These are phyloP conservation scores for Teratosphaeria viscida DNA, from an alignment of 2,329 filamentous ascomycete genomes.

Conservation along the genomic window DNA sequence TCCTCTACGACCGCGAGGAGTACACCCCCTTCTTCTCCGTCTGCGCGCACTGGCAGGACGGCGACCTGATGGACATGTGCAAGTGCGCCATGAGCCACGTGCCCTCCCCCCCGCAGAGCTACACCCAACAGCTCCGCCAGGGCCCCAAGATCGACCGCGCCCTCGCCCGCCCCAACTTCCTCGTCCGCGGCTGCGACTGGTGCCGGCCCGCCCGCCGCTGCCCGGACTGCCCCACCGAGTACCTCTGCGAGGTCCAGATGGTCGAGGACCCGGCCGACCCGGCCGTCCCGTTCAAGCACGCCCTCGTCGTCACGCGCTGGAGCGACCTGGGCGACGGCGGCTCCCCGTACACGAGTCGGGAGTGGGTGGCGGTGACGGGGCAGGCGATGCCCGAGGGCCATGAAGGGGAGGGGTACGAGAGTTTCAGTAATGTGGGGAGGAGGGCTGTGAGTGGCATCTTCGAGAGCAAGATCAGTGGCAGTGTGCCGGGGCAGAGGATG, in stretches of 20 bases:
- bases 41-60: slow-evolving; percentile 53
- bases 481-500: slow-evolving; percentile 48
- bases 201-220: slow-evolving; percentile 52
- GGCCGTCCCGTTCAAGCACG: slow-evolving; percentile 44
- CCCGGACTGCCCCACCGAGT: slow-evolving; percentile 52
- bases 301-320: slow-evolving; percentile 52
- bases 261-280: slow-evolving; percentile 42
- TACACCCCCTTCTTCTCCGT: slow-evolving; percentile 53
- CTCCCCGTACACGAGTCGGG: slow-evolving; percentile 36
- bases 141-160: slow-evolving; percentile 25
- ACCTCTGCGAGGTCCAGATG: slow-evolving; percentile 50
- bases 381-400: slow-evolving; percentile 13
- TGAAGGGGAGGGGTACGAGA: slow-evolving; percentile 36
- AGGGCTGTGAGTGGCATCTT: slow-evolving; percentile 50
- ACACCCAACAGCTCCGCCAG: slow-evolving; percentile 33
- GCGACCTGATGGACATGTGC: slow-evolving; percentile 48
- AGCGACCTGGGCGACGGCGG: slow-evolving; percentile 49
- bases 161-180: slow-evolving; percentile 31
- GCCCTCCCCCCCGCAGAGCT: slow-evolving; percentile 34
- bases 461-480: slow-evolving; percentile 43
- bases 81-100: slow-evolving; percentile 53
- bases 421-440: slow-evolving; percentile 43
- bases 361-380: slow-evolving; percentile 49
- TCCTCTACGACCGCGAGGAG: slow-evolving; percentile 50
- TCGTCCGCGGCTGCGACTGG: slow-evolving; percentile 42